Base-by-base conservation (phyloP, 2,329 filamentous ascomycete species). In the Teratosphaeria destructans region DNA sequence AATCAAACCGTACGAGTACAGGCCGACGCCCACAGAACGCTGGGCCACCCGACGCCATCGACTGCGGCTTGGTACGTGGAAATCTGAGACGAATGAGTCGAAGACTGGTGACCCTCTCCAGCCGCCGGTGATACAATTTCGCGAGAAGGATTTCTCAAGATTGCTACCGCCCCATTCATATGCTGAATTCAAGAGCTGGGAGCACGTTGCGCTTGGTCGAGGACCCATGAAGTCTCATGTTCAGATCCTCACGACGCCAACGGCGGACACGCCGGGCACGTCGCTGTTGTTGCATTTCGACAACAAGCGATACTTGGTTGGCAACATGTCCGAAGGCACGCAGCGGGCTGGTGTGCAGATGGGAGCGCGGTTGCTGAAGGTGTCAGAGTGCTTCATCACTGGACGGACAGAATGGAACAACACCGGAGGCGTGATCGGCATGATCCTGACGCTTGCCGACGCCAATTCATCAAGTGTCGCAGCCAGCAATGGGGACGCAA, bases 211-310 rank as follows among this genome's bases (percentile, higher is more conserved):
- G 53, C 14, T 8, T 12, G n/a, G 34, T 34, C 53, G 34, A 54
- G 12, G 3, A 63, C n/a, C 34, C 3, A 96, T 96, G 92, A 81
- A 85, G 66, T 87, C 82, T 71, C 84, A 79, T 67, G 79, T 92
- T 59, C 86, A 95, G 72, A 76, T 97, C 67, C 73, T 93, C 62
- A 88, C 86, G 19, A 88, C 88, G 61, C 93, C 93, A 14, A 94
- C 93, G 65, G 87, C 87, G 61, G 94, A 99, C 75, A 96, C 91
- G 23, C 83, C 86, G 0, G 93, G 93, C 58, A 89, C 90, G 2
- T 82, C 84, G 56, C 73, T 97, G 35, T 72, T 90, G 43, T 78
- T 99, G 6, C 86, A 93, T 71, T 92, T 91, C 69, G 89, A 93
- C 67, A 83, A 85, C 68, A 86, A 87, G 67, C 83, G 89, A 60